These are phyloP conservation scores for Serendipita indica DNA, from an alignment of 768 basidiomycete genomes.

Conservation along the genomic window DNA sequence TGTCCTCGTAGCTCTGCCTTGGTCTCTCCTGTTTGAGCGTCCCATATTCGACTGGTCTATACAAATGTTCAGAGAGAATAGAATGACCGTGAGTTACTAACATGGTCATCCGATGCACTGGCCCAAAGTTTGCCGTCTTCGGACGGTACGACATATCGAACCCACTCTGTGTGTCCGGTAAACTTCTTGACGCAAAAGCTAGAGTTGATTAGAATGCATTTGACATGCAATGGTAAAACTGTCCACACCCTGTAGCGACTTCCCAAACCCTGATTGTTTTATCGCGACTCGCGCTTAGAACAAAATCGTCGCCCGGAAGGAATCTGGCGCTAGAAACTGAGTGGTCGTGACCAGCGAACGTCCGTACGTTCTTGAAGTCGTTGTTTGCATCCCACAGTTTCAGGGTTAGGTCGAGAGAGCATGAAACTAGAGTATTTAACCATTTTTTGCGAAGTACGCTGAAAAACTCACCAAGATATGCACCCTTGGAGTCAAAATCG, in stretches of 20 bases:
- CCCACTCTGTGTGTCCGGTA: constrained; percentile 71
- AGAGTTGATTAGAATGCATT: constrained; percentile 10
- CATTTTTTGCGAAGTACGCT: not conserved
- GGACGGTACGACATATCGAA: constrained; percentile 37
- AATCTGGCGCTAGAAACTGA: constrained; percentile 77
- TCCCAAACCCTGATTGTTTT: constrained; percentile 77
- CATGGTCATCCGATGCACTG: constrained; percentile 81
- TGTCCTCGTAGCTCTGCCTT: constrained; percentile 79
- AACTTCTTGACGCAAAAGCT: constrained; percentile 68
- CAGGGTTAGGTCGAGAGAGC: constrained; percentile 78
- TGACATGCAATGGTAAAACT: constrained; percentile 6
- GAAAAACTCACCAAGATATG: constrained; percentile 48
- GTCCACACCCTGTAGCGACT: constrained; percentile 63
- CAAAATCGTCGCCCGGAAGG: constrained; percentile 65
- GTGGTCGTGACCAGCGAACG: constrained; percentile 82
- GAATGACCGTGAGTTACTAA: constrained; percentile 23
- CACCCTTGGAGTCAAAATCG: constrained; percentile 79
- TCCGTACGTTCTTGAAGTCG: constrained; percentile 81
- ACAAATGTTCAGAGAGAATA: constrained; percentile 12
- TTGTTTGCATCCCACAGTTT: constrained; percentile 85
- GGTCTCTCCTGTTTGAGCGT: constrained; percentile 53
- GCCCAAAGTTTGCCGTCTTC: constrained; percentile 58
- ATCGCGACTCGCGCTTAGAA: constrained; percentile 81
- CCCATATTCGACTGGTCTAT: constrained; percentile 71
- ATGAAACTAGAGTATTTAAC: constrained; percentile 33